Evolutionary conservation across 257 asterid species (phyloP), one percentile per base, ranked within the genome.

Genomic region (Plantago ovata): DNA sequence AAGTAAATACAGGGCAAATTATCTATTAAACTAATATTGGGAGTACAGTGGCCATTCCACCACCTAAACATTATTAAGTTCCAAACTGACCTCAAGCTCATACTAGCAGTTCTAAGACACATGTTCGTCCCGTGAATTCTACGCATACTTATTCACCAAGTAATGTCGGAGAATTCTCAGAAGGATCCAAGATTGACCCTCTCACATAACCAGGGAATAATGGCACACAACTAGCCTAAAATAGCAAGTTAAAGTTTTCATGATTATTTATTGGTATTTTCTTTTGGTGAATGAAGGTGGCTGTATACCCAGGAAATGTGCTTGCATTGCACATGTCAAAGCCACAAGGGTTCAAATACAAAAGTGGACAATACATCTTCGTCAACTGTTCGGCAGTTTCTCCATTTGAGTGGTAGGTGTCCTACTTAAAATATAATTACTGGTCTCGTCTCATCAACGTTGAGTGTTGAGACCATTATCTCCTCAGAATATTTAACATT

Each of bases 281-380:
- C 0, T 14, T 10, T 33, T 52, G 50, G 22, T 10, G 23, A 9
- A 45, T 68, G 70, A 41, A 85, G 91, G 88, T 80, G 71, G 94
- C 86, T 1, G 81, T 85, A 18, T 83, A 83, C 56, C 92, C 92
- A 0, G 92, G 92, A 55, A 83, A 83, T 69, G 92, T 83, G 65
- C 70, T 86, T 58, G 53, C 89, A 3, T 72, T 86, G 53, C 81
- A 81, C 75, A 83, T 86, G 89, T 72, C 87, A 15, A 86, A 86
- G 74, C 95, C 95, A 1, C 87, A 73, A 55, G 87, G 87, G 53
- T 86, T 86, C 64, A 76, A 67, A 64, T 83, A 85, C 67, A 85
- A 79, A 50, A 85, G 92, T 61, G 95, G 95, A 9, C 92, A 83
- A 43, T 85, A 83, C 61, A 75, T 85, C 1, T 80, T 76, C 13